Evolutionary conservation across 352 stramenopile species (phyloP).

Genomic region (Pythium sp.): DNA sequence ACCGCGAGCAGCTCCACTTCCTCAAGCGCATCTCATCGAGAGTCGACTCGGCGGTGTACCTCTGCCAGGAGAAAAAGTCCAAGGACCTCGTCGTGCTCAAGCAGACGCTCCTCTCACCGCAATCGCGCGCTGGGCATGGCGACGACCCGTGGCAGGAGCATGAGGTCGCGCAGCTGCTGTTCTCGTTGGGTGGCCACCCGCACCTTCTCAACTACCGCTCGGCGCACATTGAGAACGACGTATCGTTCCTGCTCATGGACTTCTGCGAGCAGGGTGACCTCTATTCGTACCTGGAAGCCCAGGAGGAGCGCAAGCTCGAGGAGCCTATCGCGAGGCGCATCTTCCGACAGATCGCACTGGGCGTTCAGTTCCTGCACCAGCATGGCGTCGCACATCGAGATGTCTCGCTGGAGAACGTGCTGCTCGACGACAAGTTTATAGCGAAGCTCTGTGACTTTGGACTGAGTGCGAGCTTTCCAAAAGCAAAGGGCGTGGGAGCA

Average conservation of each 20-base stretch:
- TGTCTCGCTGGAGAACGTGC: conserved; percentile 17
- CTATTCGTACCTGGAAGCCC: conserved; percentile 27
- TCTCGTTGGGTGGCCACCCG: conserved; percentile 27
- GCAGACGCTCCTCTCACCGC: conserved; percentile 11
- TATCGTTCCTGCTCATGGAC: conserved; percentile 58
- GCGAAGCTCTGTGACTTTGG: conserved; percentile 18
- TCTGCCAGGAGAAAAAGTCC: conserved; percentile 19
- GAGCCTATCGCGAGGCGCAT: conserved; percentile 13
- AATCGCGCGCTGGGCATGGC: conserved; percentile 7
- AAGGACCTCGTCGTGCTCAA: conserved; percentile 24
- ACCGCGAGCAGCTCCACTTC: conserved; percentile 4
- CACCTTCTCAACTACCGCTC: conserved; percentile 46
- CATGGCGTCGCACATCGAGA: conserved; percentile 10
- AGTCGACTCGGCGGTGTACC: conserved; percentile 5
- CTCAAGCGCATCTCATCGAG: conserved; percentile 9
- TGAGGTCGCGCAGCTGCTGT: conserved; percentile 19
- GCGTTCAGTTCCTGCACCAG: conserved; percentile 16
- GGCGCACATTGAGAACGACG: conserved; percentile 42
- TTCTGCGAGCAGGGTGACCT: conserved; percentile 54
- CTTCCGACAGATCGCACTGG: conserved; percentile 16
- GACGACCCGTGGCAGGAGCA: conserved; percentile 20
- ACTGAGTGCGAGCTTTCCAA: neutral
- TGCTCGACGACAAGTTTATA: conserved; percentile 11
- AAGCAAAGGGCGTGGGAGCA: neutral
- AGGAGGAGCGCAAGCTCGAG: conserved; percentile 4